Conservation (phyloP, 2,329 filamentous ascomycete genomes). For the Aureobasidium zeae region DNA sequence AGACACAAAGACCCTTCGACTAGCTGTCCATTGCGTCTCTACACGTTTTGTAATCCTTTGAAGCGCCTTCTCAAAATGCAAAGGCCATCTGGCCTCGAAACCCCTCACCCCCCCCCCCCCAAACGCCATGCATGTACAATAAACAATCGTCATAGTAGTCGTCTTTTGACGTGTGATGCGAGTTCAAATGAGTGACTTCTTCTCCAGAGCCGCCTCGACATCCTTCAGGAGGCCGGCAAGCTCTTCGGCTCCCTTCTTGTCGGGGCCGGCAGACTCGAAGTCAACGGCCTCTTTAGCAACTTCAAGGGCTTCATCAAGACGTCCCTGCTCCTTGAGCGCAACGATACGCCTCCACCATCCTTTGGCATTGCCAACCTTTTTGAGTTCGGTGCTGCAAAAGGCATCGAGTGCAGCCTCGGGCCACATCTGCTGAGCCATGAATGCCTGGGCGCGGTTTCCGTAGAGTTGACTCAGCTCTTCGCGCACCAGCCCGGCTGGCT, state of each 20-base stretch:
- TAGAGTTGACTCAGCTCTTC: conserved; percentile 77
- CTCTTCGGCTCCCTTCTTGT: conserved; percentile 23
- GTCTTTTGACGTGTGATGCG: background rate
- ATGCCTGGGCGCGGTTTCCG: conserved; percentile 80
- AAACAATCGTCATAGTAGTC: conserved; percentile 4
- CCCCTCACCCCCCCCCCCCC: background rate
- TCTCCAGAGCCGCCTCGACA: conserved; percentile 15
- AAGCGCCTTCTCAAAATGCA: conserved; percentile 6
- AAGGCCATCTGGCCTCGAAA: background rate
- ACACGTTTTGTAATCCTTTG: no score
- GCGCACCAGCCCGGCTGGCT: conserved; percentile 69
- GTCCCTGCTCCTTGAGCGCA: conserved; percentile 83
- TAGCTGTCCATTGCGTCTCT: no score
- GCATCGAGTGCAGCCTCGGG: conserved; percentile 80
- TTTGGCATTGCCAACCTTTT: conserved; percentile 80
- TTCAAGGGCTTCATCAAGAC: conserved; percentile 69
- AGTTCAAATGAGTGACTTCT: conserved; percentile 11
- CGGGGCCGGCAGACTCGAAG: conserved; percentile 57
- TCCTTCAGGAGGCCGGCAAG: conserved; percentile 17
- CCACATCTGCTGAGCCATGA: conserved; percentile 77
- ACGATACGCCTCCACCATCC: conserved; percentile 84
- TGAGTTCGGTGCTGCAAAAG: conserved; percentile 78
- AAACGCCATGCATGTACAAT: conserved; percentile 10
- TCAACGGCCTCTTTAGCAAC: conserved; percentile 73
- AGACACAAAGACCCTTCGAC: no score